Base-by-base conservation (phyloP, 306 rosid genomes). In the Pyrus pyrifolia region DNA sequence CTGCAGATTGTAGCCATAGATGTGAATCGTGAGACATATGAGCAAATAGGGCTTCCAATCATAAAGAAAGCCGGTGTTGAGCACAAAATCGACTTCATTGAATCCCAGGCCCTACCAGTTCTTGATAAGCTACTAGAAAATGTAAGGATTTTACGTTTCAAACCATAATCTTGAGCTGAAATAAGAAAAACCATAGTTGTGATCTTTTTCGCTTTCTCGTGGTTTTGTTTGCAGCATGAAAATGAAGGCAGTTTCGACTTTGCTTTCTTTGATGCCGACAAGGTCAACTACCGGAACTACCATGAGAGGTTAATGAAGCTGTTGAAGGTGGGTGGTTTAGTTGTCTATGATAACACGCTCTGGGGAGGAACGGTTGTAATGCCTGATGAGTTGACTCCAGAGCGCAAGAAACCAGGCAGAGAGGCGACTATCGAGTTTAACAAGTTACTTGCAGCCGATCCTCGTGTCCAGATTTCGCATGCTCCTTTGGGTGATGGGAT, bases 1-100 rank as follows among this genome's bases (percentile, higher is more conserved):
- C 6, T 80, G 77, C 85, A 88, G 93, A 87, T 88, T 22, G 81
- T 76, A 17, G 96, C 91, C 59, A 72, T 88, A 76, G 96, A 91
- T 69, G 65, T 68, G 42, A 61, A 74, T 71, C 86, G 87, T 17
- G 77, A 84, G 27, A 6, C 82, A 17, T 91, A 82, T 62, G 91
- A 91, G 35, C 76, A 72, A 76, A 74, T 87, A 30, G 93, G 96
- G 8, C 58, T 85, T 19, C 96, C 93, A 2, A 70, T 87, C 35
- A 85, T 85, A 0, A 85, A 53, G 81, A 91, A 84, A 77, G 90
- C 91, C 3, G 93, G 96, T 15, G 84, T 91, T 13, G 89, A 84
- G 60, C 89, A 91, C 83, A 91, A 91, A 83, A 87, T 88, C 46
- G 81, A 85, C 67, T 85, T 85, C 79, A 77, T 91, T 1, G 82